Conservation (phyloP, 129 eudicot genomes). For the Heracleum sosnowskyi region DNA sequence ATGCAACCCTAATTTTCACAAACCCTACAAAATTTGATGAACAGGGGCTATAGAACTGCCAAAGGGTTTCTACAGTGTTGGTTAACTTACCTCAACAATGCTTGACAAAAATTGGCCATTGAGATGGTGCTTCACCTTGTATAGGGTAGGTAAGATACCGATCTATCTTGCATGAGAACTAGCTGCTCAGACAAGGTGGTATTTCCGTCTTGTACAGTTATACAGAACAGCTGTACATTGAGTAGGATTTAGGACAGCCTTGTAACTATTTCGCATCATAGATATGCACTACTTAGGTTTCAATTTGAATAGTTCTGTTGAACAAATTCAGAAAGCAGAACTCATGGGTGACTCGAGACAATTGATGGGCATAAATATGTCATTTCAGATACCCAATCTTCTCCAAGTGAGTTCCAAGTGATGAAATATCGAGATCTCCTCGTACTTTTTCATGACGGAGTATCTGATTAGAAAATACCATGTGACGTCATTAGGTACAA, state of each 20-base stretch:
- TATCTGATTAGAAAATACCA: slow-evolving; percentile 62
- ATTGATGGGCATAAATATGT: not conserved
- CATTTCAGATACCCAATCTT: not conserved
- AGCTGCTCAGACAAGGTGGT: not conserved
- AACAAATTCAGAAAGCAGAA: not conserved
- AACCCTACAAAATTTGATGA: not conserved
- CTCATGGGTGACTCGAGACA: not conserved
- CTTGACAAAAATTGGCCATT: not conserved
- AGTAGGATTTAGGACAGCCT: not conserved
- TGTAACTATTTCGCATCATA: not conserved
- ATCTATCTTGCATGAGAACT: not conserved
- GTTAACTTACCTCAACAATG: not conserved
- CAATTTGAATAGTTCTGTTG: not conserved
- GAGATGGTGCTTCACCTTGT: not conserved
- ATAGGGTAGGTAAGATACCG: not conserved
- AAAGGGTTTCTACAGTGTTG: not conserved
- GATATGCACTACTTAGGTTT: not conserved
- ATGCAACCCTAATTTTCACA: not conserved
- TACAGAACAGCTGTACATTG: not conserved
- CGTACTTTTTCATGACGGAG: slow-evolving; percentile 25
- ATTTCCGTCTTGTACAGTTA: not conserved
- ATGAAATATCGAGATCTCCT: slow-evolving; percentile 17
- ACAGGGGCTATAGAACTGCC: not conserved
- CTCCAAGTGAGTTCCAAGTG: slow-evolving; percentile 2
- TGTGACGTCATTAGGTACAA: slow-evolving; percentile 66